phyloP scores from a whole-genome alignment of 1,139 yeast species.

The Geotrichum fermentans region DNA sequence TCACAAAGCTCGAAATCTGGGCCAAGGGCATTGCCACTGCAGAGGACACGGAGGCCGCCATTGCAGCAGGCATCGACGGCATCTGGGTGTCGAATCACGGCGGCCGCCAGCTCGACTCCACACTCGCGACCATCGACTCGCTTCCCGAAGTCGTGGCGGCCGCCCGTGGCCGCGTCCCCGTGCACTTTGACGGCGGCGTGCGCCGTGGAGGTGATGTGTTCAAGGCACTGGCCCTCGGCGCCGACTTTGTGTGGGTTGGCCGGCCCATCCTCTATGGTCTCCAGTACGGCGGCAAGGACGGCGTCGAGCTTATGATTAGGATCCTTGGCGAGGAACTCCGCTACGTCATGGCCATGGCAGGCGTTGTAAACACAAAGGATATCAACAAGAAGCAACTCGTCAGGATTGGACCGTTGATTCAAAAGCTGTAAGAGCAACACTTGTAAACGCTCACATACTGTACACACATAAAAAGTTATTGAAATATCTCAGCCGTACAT shows the following conservation, averaged over 20 bases:
- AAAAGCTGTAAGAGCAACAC: slow-evolving; percentile 24
- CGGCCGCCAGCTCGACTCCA: slow-evolving; percentile 62
- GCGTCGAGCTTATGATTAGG: slow-evolving; percentile 43
- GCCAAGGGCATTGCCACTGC: slow-evolving; percentile 52
- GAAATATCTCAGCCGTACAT: not conserved
- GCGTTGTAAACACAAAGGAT: slow-evolving; percentile 25
- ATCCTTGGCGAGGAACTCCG: slow-evolving; percentile 34
- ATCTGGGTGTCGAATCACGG: slow-evolving; percentile 66
- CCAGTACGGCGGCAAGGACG: slow-evolving; percentile 60
- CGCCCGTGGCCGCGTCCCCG: slow-evolving; percentile 48
- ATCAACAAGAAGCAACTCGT: slow-evolving; percentile 28
- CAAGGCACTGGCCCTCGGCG: slow-evolving; percentile 67
- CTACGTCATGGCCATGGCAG: slow-evolving; percentile 35
- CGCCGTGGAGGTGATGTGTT: slow-evolving; percentile 64
- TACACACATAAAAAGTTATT: not conserved
- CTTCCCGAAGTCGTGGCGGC: slow-evolving; percentile 55
- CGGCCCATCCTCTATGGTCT: slow-evolving; percentile 64
- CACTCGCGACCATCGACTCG: slow-evolving; percentile 59
- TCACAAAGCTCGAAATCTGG: slow-evolving; percentile 39
- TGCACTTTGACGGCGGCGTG: slow-evolving; percentile 64
- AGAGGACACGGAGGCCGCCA: slow-evolving; percentile 51
- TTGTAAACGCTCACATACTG: no score
- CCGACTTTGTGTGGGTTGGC: slow-evolving; percentile 67
- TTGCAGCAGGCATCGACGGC: slow-evolving; percentile 51
- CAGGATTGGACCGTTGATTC: slow-evolving; percentile 29